Evolutionary conservation across 495 filamentous ascomycete genomes (phyloP), one percentile per base, ranked within the genome.

Genomic region (Hypoxylon trugodes): DNA sequence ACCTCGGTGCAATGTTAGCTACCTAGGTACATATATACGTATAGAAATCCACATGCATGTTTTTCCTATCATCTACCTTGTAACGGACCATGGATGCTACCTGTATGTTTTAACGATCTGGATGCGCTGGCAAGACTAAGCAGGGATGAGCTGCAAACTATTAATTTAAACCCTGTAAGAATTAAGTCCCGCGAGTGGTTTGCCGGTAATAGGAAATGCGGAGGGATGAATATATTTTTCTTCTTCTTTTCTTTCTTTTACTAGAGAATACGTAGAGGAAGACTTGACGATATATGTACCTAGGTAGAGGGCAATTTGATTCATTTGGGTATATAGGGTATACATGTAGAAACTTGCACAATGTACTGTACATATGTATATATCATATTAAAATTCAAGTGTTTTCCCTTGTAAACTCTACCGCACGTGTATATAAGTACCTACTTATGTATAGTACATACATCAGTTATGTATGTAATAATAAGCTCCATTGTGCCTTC

Each of bases 111-210:
- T 26, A 28, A 47, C 28, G 32, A 64, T 64, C 46, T 64, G 46
- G 54, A 57, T 65, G 61, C 25, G 61, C 40, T 65, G 61, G 61
- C 61, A 65, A 52, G 40, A 40, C 48, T 38, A 52, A 53, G 26
- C 61, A 65, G 54, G 61, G 61, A 36, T 65, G 7, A 49, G 47
- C 61, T 65, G 61, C 61, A 65, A 65, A 59, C 61, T 65, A 65
- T 65, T 59, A 41, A 65, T 30, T 48, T 48, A 40, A 65, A 53
- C 61, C 61, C 61, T 65, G 61, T 35, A 59, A 18, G n/a, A 15
- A 54, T 59, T 48, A 65, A 59, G 61, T 65, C 61, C 54, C 61
- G 61, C 61, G 47, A 59, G 35, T 59, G 54, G 53, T 42, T 53
- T 59, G 61, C 41, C 40, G 47, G 51, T 65, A 40, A 45, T 54